Base-by-base conservation (phyloP, 495 filamentous ascomycete species). In the Lineolata rhizophorae region DNA sequence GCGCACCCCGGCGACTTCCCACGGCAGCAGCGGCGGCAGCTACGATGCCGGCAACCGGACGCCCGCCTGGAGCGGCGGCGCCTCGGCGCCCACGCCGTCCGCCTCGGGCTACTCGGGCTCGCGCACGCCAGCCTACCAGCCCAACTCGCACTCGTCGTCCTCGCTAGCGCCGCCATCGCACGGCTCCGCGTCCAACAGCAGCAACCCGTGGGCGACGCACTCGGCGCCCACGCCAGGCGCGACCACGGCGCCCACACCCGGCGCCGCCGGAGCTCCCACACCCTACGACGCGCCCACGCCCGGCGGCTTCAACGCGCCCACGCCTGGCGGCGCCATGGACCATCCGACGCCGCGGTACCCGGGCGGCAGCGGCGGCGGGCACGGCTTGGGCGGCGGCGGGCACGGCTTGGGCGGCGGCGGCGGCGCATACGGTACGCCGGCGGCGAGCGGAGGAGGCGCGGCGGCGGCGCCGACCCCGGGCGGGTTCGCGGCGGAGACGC, bases 341-440 rank as follows among this genome's bases (percentile, higher is more conserved):
- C 17, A 10, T 29, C 41, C 27, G 22, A 38, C 40, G 24, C 20
- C 34, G 29, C 22, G 37, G 35, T 26, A 39, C 22, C 20, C 20
- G 26, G 35, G 30, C 30, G 48, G 47, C 30, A 41, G 25, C n/a
- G 40, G 36, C 36, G 39, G 30, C 22, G 31, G 34, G 35, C 73
- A 70, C 26, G 79, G 80, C 1, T 77, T 82, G 0, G 93, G 83
- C 0, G 84, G 84, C 0, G 75, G 78, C 41, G 66, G 70, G 0
- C 61, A 68, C 43, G 70, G 65, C 41, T 67, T 69, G 2, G 64
- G 67, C 1, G 71, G 66, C 8, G 67, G 67, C 6, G 51, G 48
- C 38, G 41, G 21, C 49, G 38, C 49, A 40, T 22, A 44, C 19
- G 57, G 38, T 34, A 51, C 54, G 8, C 52, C 52, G 5, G 53